Base-by-base conservation (phyloP, 2,329 filamentous ascomycete species). In the Tolypocladium amazonense region DNA sequence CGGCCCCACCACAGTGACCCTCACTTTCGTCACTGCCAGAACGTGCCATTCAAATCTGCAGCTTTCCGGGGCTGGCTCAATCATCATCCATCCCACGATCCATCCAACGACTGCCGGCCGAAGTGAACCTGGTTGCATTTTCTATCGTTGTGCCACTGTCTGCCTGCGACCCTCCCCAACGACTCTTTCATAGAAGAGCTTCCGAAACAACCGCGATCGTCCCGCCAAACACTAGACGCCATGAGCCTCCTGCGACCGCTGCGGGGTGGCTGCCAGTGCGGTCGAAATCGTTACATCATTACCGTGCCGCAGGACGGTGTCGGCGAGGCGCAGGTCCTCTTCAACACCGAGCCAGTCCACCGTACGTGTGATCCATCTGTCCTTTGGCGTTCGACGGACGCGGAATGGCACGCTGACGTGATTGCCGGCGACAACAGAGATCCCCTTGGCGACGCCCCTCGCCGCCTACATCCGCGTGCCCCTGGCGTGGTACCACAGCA, bases 401-500 rank as follows among this genome's bases (percentile, higher is more conserved):
- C 3, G 39, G 8, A 25, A 45, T 33, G 8, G 39, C 15, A 23
- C 3, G 39, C 27, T 33, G 56, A 45, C 27, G 43, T 14, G 25
- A 23, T 23, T 41, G 33, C 20, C 7, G 50, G 35, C 47, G 27
- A 20, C 56, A 54, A 38, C 67, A 81, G 78, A 90, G 81, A 83
- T 77, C 74, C 81, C 85, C 33, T 83, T 90, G 65, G 88, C 87
- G 33, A 82, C 86, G 38, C 89, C 89, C 20, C 79, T 95, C 56
- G 87, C 89, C 1, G 88, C 90, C 63, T 96, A 89, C 81, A 85
- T 96, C 55, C 87, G 89, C 66, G 86, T 96, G 2, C 92, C 92
- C 1, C 79, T 96, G 30, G 74, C 79, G 50, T 95, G 89, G 88
- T 94, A 92, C 72, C 85, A 86, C 66, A 90, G 87, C 65, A 82